phyloP scores from a whole-genome alignment of 345 rosid species.

The Rhodomyrtus tomentosa region DNA sequence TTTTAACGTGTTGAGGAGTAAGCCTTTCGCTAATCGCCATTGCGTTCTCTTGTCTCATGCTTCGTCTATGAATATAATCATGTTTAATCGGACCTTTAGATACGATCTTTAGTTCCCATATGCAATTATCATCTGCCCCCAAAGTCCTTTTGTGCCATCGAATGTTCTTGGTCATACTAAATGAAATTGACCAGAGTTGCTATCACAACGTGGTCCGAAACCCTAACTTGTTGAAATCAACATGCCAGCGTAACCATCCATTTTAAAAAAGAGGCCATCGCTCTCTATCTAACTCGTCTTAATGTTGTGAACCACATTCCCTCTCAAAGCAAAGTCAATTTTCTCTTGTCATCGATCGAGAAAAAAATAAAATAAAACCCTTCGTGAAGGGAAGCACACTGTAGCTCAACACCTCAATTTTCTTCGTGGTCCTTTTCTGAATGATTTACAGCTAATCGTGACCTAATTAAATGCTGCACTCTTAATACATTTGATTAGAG shows the following conservation, averaged over 20 bases:
- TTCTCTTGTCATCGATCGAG: background rate
- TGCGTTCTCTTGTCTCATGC: background rate
- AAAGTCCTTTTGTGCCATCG: background rate
- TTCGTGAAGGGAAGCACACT: background rate
- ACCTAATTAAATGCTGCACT: background rate
- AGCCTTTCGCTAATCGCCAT: background rate
- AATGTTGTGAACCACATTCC: background rate
- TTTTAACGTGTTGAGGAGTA: background rate
- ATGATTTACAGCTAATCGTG: background rate
- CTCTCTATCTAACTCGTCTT: background rate
- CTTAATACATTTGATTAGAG: background rate
- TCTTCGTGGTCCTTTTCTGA: background rate
- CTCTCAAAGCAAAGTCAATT: background rate
- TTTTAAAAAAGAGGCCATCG: background rate
- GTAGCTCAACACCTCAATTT: background rate
- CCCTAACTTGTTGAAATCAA: background rate
- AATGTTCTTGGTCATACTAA: background rate
- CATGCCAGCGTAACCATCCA: background rate
- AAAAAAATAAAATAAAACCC: background rate
- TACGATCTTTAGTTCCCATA: no score
- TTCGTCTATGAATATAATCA: background rate
- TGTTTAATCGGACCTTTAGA: background rate
- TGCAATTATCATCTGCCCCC: background rate
- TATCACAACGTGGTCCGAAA: background rate
- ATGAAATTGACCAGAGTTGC: background rate